phyloP scores from a whole-genome alignment of 2,329 filamentous ascomycete species.

The Ophiostoma montium region DNA sequence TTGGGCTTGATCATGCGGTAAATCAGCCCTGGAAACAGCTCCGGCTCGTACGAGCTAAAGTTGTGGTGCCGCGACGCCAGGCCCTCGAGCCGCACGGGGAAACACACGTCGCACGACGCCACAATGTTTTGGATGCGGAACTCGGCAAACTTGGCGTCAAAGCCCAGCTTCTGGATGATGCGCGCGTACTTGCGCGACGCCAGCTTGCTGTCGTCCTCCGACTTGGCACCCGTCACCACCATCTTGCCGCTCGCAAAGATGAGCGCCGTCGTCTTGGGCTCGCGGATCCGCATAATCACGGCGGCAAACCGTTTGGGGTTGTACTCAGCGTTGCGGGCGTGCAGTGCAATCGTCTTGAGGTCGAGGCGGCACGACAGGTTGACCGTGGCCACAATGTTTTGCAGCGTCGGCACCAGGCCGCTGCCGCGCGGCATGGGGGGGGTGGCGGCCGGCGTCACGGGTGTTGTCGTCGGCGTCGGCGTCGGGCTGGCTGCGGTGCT shows the following conservation, averaged over 20 bases:
- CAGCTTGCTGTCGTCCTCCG: constrained; percentile 93
- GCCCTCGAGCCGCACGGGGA: constrained; percentile 92
- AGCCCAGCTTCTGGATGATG: constrained; percentile 98
- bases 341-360: constrained; percentile 95
- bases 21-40: constrained; percentile 96
- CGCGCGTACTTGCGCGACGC: constrained; percentile 95
- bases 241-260: constrained; percentile 99
- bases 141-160: constrained; percentile 98
- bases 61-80: constrained; percentile 95
- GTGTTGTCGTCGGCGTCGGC: constrained; percentile 43
- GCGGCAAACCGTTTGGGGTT: constrained; percentile 99
- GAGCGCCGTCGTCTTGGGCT: constrained; percentile 93
- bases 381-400: constrained; percentile 88
- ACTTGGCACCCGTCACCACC: constrained; percentile 97
- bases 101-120: constrained; percentile 97
- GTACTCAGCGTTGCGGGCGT: constrained; percentile 97
- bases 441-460: constrained; percentile 81
- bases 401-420: constrained; percentile 83
- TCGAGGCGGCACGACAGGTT: constrained; percentile 96
- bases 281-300: constrained; percentile 98
- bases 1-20: constrained; percentile 99
- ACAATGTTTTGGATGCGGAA: constrained; percentile 99
- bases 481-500: too few species aligned
- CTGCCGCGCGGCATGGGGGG: constrained; percentile 61
- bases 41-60: constrained; percentile 97